These are phyloP conservation scores for Eimeria acervulina DNA, from an alignment of 169 alveolate species.

Conservation along the genomic window DNA sequence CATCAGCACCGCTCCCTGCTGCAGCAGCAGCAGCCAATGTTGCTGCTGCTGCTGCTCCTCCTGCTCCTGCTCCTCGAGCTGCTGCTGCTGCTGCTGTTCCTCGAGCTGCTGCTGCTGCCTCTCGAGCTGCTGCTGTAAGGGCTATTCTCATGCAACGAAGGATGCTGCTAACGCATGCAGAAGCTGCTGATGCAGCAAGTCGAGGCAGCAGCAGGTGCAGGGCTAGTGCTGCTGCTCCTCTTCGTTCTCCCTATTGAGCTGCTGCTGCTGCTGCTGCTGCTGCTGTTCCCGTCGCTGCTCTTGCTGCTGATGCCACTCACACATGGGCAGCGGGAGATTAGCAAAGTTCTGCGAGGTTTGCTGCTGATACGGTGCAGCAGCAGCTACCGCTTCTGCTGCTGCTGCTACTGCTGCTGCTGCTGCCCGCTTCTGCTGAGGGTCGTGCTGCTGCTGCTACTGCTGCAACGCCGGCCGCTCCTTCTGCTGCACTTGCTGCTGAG, in stretches of 20 bases:
- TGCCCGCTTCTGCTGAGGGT: neutral
- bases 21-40: conserved; percentile 33
- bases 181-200: conserved; percentile 37
- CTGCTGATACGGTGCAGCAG: neutral
- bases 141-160: neutral
- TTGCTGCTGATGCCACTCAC: conserved; percentile 1
- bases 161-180: neutral
- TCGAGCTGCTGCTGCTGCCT: conserved; percentile 6
- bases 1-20: neutral
- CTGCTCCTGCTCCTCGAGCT: conserved; percentile 3
- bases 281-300: neutral
- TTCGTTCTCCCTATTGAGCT: neutral
- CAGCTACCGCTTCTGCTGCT: neutral
- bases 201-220: neutral
- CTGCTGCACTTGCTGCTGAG: conserved; percentile 21
- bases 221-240: neutral
- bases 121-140: conserved; percentile 38
- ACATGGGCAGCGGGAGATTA: neutral
- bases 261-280: conserved; percentile 23
- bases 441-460: neutral
- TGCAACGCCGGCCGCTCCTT: neutral
- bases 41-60: conserved; percentile 19
- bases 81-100: conserved; percentile 31
- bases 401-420: neutral
- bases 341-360: neutral